Evolutionary conservation across 208 protist genomes (phyloP).

Genomic region (Leptomonas seymouri): DNA sequence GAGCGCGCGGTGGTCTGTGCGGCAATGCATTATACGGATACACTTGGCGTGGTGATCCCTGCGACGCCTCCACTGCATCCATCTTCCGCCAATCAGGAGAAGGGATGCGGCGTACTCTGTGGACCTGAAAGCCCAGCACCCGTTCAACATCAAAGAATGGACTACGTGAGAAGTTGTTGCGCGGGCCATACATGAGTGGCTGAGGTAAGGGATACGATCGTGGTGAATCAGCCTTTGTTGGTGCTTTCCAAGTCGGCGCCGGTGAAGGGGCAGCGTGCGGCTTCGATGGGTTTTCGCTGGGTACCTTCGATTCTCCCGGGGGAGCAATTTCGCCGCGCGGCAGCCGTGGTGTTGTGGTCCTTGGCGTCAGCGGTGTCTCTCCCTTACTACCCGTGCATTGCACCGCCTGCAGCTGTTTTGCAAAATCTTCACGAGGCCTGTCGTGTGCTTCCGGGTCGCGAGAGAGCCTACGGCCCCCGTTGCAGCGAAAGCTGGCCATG

Average conservation of each 20-base stretch:
- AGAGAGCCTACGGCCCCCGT: background rate
- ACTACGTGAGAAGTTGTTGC: background rate
- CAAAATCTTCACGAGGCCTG: too few relatives aligned
- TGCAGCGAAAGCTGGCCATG: background rate
- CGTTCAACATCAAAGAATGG: background rate
- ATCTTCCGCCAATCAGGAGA: conserved; percentile 6
- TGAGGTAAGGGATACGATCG: background rate
- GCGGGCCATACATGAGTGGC: background rate
- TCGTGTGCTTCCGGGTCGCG: too few relatives aligned
- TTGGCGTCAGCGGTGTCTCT: background rate
- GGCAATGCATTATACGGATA: too few relatives aligned
- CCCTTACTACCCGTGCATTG: background rate
- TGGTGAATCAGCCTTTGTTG: background rate
- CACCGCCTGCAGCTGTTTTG: too few relatives aligned
- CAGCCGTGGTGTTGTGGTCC: background rate
- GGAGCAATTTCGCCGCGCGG: too few relatives aligned
- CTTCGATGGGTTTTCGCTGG: background rate
- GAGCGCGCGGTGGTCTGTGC: too few relatives aligned
- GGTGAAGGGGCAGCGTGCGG: background rate
- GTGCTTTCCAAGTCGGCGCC: background rate
- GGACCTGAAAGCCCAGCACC: background rate
- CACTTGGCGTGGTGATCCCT: background rate
- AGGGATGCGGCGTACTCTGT: background rate
- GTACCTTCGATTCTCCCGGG: too few relatives aligned
- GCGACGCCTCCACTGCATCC: background rate